phyloP scores from a whole-genome alignment of 2,329 filamentous ascomycete genomes.

The Fusarium azukiicola region DNA sequence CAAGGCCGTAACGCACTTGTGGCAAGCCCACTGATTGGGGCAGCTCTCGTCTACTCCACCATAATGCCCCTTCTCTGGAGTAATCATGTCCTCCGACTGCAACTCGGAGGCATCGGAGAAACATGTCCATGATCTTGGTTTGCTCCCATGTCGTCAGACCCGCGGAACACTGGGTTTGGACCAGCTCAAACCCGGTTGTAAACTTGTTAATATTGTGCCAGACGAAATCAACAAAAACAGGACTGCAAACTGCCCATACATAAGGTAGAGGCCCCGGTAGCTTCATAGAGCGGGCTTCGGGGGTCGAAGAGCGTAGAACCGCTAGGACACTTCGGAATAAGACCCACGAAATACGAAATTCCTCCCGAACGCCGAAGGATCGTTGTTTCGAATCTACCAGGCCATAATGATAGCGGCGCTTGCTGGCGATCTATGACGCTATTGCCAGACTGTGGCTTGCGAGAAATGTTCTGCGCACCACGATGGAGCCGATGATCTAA shows the following conservation, averaged over 20 bases:
- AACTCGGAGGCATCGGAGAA: constrained; percentile 30
- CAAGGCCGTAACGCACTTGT: constrained; percentile 18
- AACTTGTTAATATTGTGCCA: constrained; percentile 36
- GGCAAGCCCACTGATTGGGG: neutral
- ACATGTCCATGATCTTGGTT: constrained; percentile 33
- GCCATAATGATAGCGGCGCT: constrained; percentile 26
- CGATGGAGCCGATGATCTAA: constrained; percentile 1
- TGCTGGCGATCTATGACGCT: constrained; percentile 17
- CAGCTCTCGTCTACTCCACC: constrained; percentile 26
- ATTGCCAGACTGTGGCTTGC: constrained; percentile 2
- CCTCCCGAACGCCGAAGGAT: constrained; percentile 21
- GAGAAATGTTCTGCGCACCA: neutral
- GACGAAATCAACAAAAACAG: constrained; percentile 23
- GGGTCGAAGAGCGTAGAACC: constrained; percentile 12
- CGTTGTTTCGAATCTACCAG: constrained; percentile 22
- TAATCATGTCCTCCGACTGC: constrained; percentile 26
- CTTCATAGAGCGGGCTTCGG: neutral
- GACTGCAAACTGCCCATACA: constrained; percentile 24
- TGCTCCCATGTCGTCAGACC: constrained; percentile 24
- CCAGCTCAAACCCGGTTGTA: constrained; percentile 22
- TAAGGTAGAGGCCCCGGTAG: constrained; percentile 8
- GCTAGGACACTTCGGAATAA: constrained; percentile 8
- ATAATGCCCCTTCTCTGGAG: constrained; percentile 28
- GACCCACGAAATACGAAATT: constrained; percentile 29
- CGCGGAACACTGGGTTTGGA: neutral